phyloP scores from a whole-genome alignment of 495 filamentous ascomycete genomes.

The Neurospora cerealis region DNA sequence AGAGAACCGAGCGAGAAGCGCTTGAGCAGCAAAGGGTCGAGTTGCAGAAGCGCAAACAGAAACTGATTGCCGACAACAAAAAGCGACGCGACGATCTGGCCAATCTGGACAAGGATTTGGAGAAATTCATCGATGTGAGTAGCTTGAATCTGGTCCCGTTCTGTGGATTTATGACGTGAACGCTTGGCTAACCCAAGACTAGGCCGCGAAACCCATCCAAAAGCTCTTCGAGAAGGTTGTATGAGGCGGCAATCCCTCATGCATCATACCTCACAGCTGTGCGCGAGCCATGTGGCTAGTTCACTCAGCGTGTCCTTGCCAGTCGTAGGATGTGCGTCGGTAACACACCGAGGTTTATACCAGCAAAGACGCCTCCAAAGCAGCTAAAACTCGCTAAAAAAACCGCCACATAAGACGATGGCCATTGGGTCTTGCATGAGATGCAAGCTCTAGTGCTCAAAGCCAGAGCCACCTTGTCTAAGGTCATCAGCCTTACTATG shows the following conservation, averaged over 20 bases:
- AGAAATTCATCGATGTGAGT: conserved; percentile 75
- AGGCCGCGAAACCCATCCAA: conserved; percentile 80
- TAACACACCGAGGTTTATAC: background rate
- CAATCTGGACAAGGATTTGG: conserved; percentile 77
- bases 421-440: background rate
- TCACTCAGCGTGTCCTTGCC: background rate
- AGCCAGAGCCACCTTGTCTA: background rate
- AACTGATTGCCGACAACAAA: conserved; percentile 87
- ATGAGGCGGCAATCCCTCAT: conserved; percentile 14
- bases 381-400: background rate
- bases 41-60: conserved; percentile 81
- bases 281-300: background rate
- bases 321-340: background rate
- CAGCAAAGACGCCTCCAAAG: background rate
- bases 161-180: background rate
- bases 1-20: conserved; percentile 73
- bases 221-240: conserved; percentile 69
- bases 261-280: background rate
- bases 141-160: background rate
- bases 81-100: conserved; percentile 87
- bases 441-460: background rate
- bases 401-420: background rate
- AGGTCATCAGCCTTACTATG: background rate
- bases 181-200: conserved; percentile 14
- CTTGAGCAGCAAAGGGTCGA: conserved; percentile 81